Conservation (phyloP, 345 rosid species). For the Corymbia maculata region DNA sequence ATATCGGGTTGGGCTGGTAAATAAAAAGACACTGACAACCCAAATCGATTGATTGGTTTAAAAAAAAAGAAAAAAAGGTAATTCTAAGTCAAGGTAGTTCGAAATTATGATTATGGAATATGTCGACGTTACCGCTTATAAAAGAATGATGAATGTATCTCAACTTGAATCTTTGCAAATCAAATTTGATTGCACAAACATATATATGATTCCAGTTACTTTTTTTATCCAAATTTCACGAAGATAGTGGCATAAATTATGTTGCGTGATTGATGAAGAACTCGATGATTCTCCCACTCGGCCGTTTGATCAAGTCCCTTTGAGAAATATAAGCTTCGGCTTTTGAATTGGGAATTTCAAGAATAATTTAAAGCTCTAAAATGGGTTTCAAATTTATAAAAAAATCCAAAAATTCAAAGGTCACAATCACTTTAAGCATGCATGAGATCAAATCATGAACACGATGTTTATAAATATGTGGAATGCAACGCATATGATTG, state of each 20-base stretch:
- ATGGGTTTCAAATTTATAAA: neutral
- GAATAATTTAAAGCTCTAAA: neutral
- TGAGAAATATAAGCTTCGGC: neutral
- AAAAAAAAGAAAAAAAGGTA: neutral
- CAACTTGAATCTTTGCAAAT: neutral
- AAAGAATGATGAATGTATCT: neutral
- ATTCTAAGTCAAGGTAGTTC: neutral
- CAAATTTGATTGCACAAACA: neutral
- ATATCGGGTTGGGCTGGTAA: neutral
- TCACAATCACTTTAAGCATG: neutral
- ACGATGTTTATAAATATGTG: neutral
- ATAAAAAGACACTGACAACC: neutral
- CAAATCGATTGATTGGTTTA: neutral
- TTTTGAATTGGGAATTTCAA: neutral
- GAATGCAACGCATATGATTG: neutral
- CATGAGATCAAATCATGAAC: neutral
- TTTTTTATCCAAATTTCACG: neutral
- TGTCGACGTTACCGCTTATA: neutral
- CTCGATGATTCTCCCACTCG: neutral
- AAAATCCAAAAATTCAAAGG: neutral
- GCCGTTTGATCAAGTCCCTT: neutral
- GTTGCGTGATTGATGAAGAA: neutral
- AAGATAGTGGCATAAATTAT: neutral
- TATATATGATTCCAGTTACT: neutral
- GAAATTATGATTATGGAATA: neutral